Evolutionary conservation across 2,329 filamentous ascomycete species (phyloP).

Genomic region (Fusarium sp.): DNA sequence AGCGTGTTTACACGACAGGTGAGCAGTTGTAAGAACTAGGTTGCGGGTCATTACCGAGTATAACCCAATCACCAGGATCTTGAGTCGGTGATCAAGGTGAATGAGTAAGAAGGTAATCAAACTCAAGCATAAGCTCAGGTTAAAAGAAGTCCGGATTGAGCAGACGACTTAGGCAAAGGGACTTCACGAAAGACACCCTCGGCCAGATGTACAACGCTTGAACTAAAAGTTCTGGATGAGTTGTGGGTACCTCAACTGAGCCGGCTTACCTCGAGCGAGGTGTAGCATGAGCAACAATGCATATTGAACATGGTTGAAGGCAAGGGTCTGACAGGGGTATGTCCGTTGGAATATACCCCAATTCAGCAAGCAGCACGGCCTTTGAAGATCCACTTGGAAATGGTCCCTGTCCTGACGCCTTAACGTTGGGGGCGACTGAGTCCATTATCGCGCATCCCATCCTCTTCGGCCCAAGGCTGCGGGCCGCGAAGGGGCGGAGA

Average conservation of each 20-base stretch:
- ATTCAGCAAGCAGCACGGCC: slow-evolving; percentile 41
- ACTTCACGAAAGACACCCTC: slow-evolving; percentile 34
- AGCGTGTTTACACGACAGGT: slow-evolving; percentile 17
- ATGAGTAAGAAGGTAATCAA: slow-evolving; percentile 20
- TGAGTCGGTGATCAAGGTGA: slow-evolving; percentile 12
- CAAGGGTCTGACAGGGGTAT: slow-evolving; percentile 33
- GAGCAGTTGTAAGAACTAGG: slow-evolving; percentile 17
- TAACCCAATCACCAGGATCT: slow-evolving; percentile 24
- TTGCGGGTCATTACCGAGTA: slow-evolving; percentile 16
- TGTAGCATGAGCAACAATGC: slow-evolving; percentile 42
- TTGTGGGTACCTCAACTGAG: slow-evolving; percentile 39
- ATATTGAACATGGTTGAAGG: slow-evolving; percentile 33
- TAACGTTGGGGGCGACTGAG: slow-evolving; percentile 9
- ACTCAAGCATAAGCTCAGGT: slow-evolving; percentile 26
- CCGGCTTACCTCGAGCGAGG: slow-evolving; percentile 21
- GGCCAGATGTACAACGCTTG: slow-evolving; percentile 22
- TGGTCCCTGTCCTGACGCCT: slow-evolving; percentile 28
- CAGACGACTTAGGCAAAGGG: slow-evolving; percentile 27
- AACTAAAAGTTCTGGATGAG: slow-evolving; percentile 38
- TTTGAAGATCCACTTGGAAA: slow-evolving; percentile 25
- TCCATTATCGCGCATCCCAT: slow-evolving; percentile 18
- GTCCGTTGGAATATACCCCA: slow-evolving; percentile 30
- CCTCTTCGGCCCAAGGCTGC: slow-evolving; percentile 7
- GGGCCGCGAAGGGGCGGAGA: slow-evolving; percentile 33
- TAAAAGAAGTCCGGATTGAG: slow-evolving; percentile 15